A percentile compares a stretch with the other conserved stretches of the same genome.
Evolutionary conservation across 163 green algal species (phyloP).

Genomic region (Chloroidium sp.): DNA sequence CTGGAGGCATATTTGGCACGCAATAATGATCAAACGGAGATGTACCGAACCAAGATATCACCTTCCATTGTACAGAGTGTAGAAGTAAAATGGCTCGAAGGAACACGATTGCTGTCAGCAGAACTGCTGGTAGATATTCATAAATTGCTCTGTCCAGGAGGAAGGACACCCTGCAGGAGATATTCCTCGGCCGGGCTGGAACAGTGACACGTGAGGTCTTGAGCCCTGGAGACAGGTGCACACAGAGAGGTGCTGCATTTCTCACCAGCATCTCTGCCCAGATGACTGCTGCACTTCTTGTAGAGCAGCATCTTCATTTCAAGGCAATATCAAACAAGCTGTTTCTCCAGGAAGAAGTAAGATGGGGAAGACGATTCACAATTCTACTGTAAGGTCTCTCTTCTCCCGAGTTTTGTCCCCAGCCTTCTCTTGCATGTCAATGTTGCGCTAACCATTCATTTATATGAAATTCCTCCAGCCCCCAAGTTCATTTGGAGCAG

Average conservation of each 20-base stretch:
- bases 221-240: neutral
- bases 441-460: neutral
- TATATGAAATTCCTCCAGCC: neutral
- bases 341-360: slow-evolving; percentile 5
- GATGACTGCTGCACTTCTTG: neutral
- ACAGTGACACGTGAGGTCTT: slow-evolving; percentile 1
- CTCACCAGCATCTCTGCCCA: neutral
- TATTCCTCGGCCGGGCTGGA: neutral
- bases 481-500: neutral
- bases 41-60: too few species aligned
- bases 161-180: too few species aligned
- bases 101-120: too few species aligned
- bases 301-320: neutral
- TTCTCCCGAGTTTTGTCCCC: neutral
- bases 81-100: too few species aligned
- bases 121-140: too few species aligned
- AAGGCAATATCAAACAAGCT: neutral
- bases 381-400: slow-evolving; percentile 3
- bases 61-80: too few species aligned
- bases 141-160: too few species aligned
- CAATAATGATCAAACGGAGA: too few species aligned
- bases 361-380: neutral
- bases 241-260: too few species aligned
- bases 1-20: too few species aligned
- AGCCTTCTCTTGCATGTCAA: neutral